Evolutionary conservation across 805 yeast species (phyloP).

Genomic region (Barnettozyma salicaria): DNA sequence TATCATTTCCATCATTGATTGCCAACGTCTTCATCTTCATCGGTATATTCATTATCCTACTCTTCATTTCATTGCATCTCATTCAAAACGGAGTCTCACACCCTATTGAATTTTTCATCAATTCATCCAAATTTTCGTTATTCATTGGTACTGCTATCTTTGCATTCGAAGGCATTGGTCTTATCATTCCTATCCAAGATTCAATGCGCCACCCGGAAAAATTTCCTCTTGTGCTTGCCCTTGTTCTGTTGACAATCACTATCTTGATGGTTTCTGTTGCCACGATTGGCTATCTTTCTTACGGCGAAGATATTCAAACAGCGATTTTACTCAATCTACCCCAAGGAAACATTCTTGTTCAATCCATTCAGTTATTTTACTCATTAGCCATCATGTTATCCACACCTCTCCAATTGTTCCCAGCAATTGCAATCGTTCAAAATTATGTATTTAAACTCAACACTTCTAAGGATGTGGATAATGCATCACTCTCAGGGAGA

Average conservation of each 20-base stretch:
- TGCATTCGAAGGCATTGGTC: constrained; percentile 84
- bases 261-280: constrained; percentile 59
- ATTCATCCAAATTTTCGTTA: constrained; percentile 54
- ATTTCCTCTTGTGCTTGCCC: constrained; percentile 57
- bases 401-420: constrained; percentile 76
- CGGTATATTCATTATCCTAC: constrained; percentile 61
- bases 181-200: constrained; percentile 76
- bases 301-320: constrained; percentile 57
- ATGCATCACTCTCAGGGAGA: constrained; percentile 47
- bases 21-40: constrained; percentile 65
- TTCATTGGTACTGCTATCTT: constrained; percentile 81
- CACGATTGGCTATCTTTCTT: constrained; percentile 62
- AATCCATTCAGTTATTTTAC: constrained; percentile 62
- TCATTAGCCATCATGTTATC: constrained; percentile 70
- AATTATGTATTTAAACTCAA: constrained; percentile 40
- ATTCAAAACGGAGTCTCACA: constrained; percentile 38
- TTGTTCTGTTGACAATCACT: constrained; percentile 60
- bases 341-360: constrained; percentile 54
- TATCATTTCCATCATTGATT: constrained; percentile 63
- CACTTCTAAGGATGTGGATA: not conserved
- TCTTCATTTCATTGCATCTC: constrained; percentile 46
- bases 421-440: constrained; percentile 71
- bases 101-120: constrained; percentile 46
- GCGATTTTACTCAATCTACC: constrained; percentile 71
- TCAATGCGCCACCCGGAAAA: constrained; percentile 73